phyloP scores from a whole-genome alignment of 768 basidiomycete species.

The Naganishia vaughanmartiniae region DNA sequence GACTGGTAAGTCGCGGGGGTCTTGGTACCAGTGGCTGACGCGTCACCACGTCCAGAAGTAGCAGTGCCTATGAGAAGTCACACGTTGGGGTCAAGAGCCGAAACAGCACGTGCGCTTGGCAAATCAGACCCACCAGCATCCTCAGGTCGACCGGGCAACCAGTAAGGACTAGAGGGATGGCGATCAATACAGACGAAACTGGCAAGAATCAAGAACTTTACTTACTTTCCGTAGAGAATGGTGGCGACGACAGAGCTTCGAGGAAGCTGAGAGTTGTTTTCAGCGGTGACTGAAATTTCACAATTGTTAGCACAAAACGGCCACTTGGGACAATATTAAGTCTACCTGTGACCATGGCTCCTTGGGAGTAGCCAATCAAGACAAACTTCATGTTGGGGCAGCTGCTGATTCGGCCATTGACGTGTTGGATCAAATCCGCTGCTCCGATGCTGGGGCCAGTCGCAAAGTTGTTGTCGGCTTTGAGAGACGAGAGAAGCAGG shows the following conservation, averaged over 20 bases:
- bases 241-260: slow-evolving; percentile 19
- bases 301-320: not conserved
- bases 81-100: not conserved
- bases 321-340: not conserved
- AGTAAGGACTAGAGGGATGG: slow-evolving; percentile 12
- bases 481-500: no score
- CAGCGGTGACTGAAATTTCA: slow-evolving; percentile 14
- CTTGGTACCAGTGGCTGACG: slow-evolving; percentile 14
- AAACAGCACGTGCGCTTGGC: not conserved
- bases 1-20: slow-evolving; percentile 12
- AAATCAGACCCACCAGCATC: slow-evolving; percentile 15
- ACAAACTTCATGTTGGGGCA: slow-evolving; percentile 27
- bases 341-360: slow-evolving; percentile 21
- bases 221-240: slow-evolving; percentile 28
- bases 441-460: slow-evolving; percentile 21
- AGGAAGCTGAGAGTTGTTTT: slow-evolving; percentile 23
- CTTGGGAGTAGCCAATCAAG: slow-evolving; percentile 23
- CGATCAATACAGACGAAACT: no score
- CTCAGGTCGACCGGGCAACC: slow-evolving; percentile 22
- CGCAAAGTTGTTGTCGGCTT: slow-evolving; percentile 20
- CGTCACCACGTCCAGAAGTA: not conserved
- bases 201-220: not conserved
- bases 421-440: slow-evolving; percentile 13
- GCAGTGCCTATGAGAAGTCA: slow-evolving; percentile 1
- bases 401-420: slow-evolving; percentile 1